Conservation (phyloP, 1,284 basidiomycete genomes). For the Malassezia yamatoensis region DNA sequence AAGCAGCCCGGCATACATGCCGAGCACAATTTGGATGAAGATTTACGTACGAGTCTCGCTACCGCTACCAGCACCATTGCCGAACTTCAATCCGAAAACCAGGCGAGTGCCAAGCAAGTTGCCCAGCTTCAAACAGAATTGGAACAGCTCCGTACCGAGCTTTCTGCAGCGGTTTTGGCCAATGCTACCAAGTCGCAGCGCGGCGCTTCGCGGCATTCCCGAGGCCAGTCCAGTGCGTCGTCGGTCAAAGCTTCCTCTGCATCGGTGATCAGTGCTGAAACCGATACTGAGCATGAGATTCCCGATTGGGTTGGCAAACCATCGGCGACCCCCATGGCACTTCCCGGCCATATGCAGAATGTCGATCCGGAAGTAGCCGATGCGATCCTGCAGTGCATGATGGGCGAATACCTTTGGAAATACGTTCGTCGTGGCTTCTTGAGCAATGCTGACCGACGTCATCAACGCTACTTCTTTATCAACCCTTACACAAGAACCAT, state of each 20-base stretch:
- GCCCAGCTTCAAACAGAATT: neutral
- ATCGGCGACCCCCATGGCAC: conserved; percentile 1
- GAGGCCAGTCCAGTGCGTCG: conserved; percentile 1
- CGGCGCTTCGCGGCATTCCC: neutral
- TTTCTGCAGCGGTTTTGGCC: neutral
- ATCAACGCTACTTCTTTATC: conserved; percentile 97
- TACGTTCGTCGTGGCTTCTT: conserved; percentile 86
- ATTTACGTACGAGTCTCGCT: conserved; percentile 18
- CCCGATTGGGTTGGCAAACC: conserved; percentile 10
- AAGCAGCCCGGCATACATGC: neutral
- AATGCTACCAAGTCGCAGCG: neutral
- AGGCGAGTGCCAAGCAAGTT: neutral
- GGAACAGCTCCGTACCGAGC: neutral
- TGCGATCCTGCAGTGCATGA: conserved; percentile 98
- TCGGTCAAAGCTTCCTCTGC: neutral
- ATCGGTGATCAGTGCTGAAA: neutral
- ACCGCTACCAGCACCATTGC: conserved; percentile 1
- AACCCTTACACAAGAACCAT: conserved; percentile 96
- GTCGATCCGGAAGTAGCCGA: conserved; percentile 55
- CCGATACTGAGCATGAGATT: conserved; percentile 2
- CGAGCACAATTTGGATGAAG: conserved; percentile 8
- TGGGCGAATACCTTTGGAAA: conserved; percentile 96
- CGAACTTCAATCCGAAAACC: conserved; percentile 5
- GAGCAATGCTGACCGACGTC: conserved; percentile 77
- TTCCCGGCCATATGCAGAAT: conserved; percentile 15